These are phyloP conservation scores for Coemansia sp. DNA, from an alignment of 192 early-diverging fungal genomes.

Conservation along the genomic window DNA sequence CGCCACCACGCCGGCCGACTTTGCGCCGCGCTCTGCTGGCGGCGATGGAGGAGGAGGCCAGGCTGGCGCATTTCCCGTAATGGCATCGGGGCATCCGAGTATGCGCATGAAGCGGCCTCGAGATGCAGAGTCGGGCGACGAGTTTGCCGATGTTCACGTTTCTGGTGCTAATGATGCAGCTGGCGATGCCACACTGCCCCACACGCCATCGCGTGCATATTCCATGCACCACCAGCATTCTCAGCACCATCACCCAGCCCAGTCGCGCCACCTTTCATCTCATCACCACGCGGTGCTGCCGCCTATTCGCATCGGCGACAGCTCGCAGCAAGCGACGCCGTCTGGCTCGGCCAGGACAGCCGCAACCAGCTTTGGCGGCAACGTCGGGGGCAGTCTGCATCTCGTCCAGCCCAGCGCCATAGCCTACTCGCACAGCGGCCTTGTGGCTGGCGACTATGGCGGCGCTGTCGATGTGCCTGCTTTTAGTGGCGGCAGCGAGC, in stretches of 20 bases:
- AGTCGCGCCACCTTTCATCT: too few relatives aligned
- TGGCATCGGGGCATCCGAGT: slow-evolving; percentile 10
- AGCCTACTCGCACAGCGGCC: background rate
- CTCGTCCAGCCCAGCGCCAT: slow-evolving; percentile 19
- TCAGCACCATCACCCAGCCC: background rate
- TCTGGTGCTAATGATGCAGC: background rate
- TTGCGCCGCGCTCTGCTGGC: background rate
- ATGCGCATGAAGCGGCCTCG: slow-evolving; percentile 31
- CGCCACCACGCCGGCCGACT: background rate
- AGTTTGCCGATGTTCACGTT: slow-evolving; percentile 1
- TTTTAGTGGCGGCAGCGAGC: background rate
- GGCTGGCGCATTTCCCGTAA: background rate
- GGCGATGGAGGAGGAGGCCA: background rate
- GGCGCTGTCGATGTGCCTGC: background rate
- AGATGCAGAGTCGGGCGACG: slow-evolving; percentile 17
- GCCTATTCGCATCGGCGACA: slow-evolving; percentile 21
- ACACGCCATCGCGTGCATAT: background rate
- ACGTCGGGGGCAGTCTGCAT: slow-evolving; percentile 9
- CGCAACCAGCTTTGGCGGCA: background rate
- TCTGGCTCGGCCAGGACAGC: background rate
- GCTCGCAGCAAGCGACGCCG: background rate
- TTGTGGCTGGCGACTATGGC: background rate
- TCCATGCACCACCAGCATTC: too few relatives aligned
- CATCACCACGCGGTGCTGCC: slow-evolving; percentile 20
- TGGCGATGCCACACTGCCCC: background rate